phyloP scores from a whole-genome alignment of 495 filamentous ascomycete genomes.

The Annulohypoxylon stygium region DNA sequence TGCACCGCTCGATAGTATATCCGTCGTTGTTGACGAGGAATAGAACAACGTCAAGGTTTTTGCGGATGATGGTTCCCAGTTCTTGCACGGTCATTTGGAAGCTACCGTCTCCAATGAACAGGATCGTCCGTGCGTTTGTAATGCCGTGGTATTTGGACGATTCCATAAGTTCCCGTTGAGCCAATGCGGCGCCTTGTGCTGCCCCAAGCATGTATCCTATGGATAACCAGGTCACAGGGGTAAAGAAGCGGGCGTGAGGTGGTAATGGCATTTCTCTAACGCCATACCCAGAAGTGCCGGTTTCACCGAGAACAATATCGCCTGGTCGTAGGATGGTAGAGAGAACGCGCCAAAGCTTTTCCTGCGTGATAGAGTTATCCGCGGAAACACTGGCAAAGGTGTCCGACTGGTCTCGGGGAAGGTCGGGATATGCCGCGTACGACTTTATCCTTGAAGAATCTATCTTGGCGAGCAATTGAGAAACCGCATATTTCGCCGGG shows the following conservation, averaged over 20 bases:
- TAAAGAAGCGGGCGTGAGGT: not conserved
- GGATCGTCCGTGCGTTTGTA: not conserved
- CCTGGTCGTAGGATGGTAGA: not conserved
- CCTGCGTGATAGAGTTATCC: not conserved
- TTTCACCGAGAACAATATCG: slow-evolving; percentile 5
- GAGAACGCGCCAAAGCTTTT: slow-evolving; percentile 1
- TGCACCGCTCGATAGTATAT: slow-evolving; percentile 5
- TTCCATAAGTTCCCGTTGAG: not conserved
- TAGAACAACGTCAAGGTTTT: slow-evolving; percentile 3
- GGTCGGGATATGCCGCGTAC: not conserved
- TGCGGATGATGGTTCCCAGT: slow-evolving; percentile 2
- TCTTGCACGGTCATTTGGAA: slow-evolving; percentile 17
- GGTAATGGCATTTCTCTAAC: not conserved
- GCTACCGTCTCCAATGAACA: slow-evolving; percentile 10
- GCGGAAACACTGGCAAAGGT: not conserved
- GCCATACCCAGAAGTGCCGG: not conserved
- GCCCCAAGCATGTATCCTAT: slow-evolving; percentile 2
- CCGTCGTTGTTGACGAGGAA: slow-evolving; percentile 16
- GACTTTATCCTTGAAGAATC: not conserved
- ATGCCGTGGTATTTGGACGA: slow-evolving; percentile 2
- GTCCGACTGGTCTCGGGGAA: not conserved
- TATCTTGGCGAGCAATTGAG: not conserved
- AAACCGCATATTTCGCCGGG: not conserved
- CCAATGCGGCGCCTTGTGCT: not conserved
- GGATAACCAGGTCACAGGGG: slow-evolving; percentile 5